Evolutionary conservation across 2,329 filamentous ascomycete genomes (phyloP).

Genomic region (Zelopaecilomyces penicillatus): DNA sequence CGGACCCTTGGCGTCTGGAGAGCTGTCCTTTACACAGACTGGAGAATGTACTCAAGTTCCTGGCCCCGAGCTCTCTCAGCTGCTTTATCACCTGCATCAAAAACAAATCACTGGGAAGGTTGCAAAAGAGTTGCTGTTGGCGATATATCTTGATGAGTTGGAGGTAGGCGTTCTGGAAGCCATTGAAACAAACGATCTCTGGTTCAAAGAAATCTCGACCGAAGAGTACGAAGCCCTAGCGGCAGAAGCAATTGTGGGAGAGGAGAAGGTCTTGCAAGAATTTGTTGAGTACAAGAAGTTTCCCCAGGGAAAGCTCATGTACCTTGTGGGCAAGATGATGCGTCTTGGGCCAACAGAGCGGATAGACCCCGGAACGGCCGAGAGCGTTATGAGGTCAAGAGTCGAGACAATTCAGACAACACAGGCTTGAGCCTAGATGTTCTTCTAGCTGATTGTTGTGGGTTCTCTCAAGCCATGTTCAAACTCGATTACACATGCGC

Average conservation of each 20-base stretch:
- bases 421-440: too few species aligned
- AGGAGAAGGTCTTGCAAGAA: slow-evolving; percentile 38
- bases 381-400: slow-evolving; percentile 34
- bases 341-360: slow-evolving; percentile 43
- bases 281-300: slow-evolving; percentile 37
- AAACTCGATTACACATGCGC: too few species aligned
- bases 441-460: too few species aligned
- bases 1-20: slow-evolving; percentile 21
- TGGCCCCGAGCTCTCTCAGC: slow-evolving; percentile 38
- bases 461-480: too few species aligned
- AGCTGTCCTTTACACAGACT: slow-evolving; percentile 33
- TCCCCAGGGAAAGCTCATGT: slow-evolving; percentile 53
- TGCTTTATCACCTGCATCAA: slow-evolving; percentile 39
- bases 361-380: slow-evolving; percentile 45
- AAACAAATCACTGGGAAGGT: slow-evolving; percentile 47
- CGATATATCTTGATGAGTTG: slow-evolving; percentile 40
- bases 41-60: slow-evolving; percentile 41
- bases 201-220: slow-evolving; percentile 44
- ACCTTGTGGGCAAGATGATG: slow-evolving; percentile 52
- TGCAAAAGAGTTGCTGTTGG: slow-evolving; percentile 50
- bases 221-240: slow-evolving; percentile 43
- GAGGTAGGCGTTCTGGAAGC: slow-evolving; percentile 33
- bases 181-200: slow-evolving; percentile 40
- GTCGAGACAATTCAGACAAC: slow-evolving; percentile 14
- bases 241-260: slow-evolving; percentile 32